phyloP scores from a whole-genome alignment of 306 rosid species.

The Mimosa pudica region DNA sequence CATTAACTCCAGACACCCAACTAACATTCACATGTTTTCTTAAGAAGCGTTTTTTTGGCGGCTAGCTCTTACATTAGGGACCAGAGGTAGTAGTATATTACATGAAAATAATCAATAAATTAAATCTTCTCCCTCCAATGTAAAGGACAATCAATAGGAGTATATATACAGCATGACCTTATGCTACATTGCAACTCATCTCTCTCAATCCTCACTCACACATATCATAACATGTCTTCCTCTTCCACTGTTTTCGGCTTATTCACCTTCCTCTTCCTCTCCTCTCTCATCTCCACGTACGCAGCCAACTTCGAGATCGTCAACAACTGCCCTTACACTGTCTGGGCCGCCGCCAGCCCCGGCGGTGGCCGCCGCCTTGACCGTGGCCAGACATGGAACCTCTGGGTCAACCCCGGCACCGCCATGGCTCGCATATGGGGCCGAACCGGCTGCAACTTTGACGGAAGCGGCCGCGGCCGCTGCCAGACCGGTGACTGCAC shows the following conservation, averaged over 20 bases:
- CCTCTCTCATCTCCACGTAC: neutral
- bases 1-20: too few species aligned
- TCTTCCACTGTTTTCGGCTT: neutral
- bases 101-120: too few species aligned
- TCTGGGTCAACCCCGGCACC: constrained; percentile 34
- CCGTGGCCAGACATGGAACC: neutral
- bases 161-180: too few species aligned
- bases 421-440: constrained; percentile 58
- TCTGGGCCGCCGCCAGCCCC: neutral
- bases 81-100: too few species aligned
- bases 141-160: too few species aligned
- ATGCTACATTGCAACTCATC: too few species aligned
- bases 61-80: too few species aligned
- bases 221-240: neutral
- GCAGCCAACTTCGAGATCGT: constrained; percentile 46
- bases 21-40: too few species aligned
- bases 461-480: constrained; percentile 32
- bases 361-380: neutral
- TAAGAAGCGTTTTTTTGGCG: too few species aligned
- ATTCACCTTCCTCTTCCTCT: neutral
- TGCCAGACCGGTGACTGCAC: constrained; percentile 71
- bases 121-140: too few species aligned
- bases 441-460: constrained; percentile 56
- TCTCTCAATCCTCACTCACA: neutral
- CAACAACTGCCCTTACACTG: constrained; percentile 51